Percentiles rank a stretch among this genome's conserved stretches.
Evolutionary conservation across 352 stramenopile species (phyloP).

Genomic region (Globisporangium abappressorium): DNA sequence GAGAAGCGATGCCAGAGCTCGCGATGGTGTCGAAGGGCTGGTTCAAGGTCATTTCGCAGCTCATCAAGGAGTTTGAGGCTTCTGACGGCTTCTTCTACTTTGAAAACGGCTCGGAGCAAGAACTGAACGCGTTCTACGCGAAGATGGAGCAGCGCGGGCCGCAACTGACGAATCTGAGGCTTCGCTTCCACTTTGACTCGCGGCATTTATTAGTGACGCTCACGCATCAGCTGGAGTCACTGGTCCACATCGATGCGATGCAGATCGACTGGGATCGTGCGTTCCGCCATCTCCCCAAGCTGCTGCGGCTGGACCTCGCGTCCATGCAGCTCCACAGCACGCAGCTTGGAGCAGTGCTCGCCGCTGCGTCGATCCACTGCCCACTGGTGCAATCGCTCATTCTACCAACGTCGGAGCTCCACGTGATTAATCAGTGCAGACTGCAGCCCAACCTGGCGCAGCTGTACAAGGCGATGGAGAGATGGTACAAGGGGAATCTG

Average conservation of each 20-base stretch:
- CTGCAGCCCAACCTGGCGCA: slow-evolving; percentile 1
- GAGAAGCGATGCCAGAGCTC: neutral
- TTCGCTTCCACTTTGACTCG: neutral
- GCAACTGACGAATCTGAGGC: neutral
- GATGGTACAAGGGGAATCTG: slow-evolving; percentile 9
- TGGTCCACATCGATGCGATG: neutral
- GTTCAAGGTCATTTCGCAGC: neutral
- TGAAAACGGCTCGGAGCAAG: neutral
- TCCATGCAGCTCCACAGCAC: slow-evolving; percentile 4
- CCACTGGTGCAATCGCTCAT: neutral
- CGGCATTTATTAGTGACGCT: neutral
- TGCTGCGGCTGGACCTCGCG: slow-evolving; percentile 2
- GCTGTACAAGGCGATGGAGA: slow-evolving; percentile 12
- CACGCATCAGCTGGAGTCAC: neutral
- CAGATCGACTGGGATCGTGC: slow-evolving; percentile 8
- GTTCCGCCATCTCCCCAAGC: neutral
- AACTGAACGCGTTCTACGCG: neutral
- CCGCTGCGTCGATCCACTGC: slow-evolving; percentile 3
- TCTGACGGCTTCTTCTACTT: neutral
- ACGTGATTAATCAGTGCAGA: neutral
- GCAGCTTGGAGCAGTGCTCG: slow-evolving; percentile 2
- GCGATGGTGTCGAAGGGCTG: neutral
- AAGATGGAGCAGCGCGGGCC: neutral
- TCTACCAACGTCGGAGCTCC: neutral
- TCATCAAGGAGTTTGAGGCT: neutral